A percentile compares a stretch with the other conserved stretches of the same genome.
Conservation (phyloP, 2,329 filamentous ascomycete species). For the Phoma sp. region DNA sequence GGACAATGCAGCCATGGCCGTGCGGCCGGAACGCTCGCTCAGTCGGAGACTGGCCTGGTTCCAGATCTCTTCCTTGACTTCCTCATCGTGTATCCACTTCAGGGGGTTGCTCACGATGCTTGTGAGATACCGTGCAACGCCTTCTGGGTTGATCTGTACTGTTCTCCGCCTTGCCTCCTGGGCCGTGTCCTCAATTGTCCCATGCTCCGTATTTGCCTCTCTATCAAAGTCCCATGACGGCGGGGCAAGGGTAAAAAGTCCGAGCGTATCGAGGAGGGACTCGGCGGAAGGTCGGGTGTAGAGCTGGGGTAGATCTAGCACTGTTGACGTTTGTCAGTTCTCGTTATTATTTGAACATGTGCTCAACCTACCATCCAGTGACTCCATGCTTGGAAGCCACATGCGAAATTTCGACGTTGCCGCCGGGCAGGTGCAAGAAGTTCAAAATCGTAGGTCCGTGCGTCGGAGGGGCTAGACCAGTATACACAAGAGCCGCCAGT, state of each 20-base stretch:
- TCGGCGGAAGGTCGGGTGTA: slow-evolving; percentile 76
- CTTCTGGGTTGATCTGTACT: slow-evolving; percentile 50
- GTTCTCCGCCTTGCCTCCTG: not conserved
- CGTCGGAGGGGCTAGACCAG: slow-evolving; percentile 23
- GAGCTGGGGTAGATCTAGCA: slow-evolving; percentile 81
- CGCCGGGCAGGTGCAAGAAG: slow-evolving; percentile 16
- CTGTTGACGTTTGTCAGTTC: slow-evolving; percentile 49
- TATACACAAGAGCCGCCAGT: not conserved
- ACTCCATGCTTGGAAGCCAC: slow-evolving; percentile 30
- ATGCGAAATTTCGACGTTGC: not conserved
- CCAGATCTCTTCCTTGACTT: slow-evolving; percentile 74
- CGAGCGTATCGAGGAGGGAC: slow-evolving; percentile 70
- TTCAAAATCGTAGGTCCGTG: slow-evolving; percentile 28
- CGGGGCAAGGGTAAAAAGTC: slow-evolving; percentile 70
- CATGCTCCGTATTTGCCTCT: slow-evolving; percentile 43
- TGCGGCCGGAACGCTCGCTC: slow-evolving; percentile 84
- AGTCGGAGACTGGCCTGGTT: slow-evolving; percentile 79
- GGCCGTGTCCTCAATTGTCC: slow-evolving; percentile 45
- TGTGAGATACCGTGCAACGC: slow-evolving; percentile 71
- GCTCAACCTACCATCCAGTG: slow-evolving; percentile 36
- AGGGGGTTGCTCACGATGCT: slow-evolving; percentile 72
- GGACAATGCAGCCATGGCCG: slow-evolving; percentile 69
- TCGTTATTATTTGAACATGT: not conserved
- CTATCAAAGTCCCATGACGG: slow-evolving; percentile 68
- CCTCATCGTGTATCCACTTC: slow-evolving; percentile 72